phyloP scores from a whole-genome alignment of 768 basidiomycete species.

The Cystofilobasidium macerans region DNA sequence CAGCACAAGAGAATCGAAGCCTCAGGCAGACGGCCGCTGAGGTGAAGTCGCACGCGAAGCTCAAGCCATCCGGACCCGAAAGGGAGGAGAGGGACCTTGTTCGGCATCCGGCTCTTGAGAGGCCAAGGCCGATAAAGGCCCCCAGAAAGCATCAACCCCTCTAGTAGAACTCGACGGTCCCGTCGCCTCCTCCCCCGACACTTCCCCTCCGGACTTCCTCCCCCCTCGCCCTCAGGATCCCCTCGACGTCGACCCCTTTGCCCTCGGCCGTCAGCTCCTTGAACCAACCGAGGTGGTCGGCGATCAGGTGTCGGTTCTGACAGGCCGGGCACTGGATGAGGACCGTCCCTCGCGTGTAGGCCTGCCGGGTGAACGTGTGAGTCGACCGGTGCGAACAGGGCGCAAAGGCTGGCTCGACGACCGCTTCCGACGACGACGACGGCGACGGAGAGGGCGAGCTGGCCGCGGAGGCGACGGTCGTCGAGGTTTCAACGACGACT shows the following conservation, averaged over 20 bases:
- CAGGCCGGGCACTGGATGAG: conserved; percentile 85
- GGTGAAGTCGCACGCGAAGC: no score
- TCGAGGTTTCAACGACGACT: background rate
- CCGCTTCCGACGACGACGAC: background rate
- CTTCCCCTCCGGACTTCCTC: conserved; percentile 54
- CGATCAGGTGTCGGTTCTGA: conserved; percentile 74
- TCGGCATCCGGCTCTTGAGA: no score
- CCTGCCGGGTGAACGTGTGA: conserved; percentile 71
- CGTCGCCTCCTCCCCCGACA: conserved; percentile 3
- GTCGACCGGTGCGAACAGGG: conserved; percentile 66
- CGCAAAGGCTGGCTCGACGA: conserved; percentile 15
- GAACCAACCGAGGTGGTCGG: conserved; percentile 88
- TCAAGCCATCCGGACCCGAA: no score
- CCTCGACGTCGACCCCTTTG: conserved; percentile 65
- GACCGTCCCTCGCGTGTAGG: conserved; percentile 81
- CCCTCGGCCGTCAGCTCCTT: conserved; percentile 45
- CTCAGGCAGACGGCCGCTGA: no score
- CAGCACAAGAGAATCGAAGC: no score
- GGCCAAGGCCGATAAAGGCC: no score
- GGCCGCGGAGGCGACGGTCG: background rate
- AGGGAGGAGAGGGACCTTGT: no score
- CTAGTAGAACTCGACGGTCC: conserved; percentile 19
- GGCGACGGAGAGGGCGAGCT: background rate
- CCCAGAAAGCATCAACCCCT: no score
- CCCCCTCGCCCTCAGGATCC: conserved; percentile 63